Conservation (phyloP, 106 monocot species). For the Dendrobium chrysotoxum region DNA sequence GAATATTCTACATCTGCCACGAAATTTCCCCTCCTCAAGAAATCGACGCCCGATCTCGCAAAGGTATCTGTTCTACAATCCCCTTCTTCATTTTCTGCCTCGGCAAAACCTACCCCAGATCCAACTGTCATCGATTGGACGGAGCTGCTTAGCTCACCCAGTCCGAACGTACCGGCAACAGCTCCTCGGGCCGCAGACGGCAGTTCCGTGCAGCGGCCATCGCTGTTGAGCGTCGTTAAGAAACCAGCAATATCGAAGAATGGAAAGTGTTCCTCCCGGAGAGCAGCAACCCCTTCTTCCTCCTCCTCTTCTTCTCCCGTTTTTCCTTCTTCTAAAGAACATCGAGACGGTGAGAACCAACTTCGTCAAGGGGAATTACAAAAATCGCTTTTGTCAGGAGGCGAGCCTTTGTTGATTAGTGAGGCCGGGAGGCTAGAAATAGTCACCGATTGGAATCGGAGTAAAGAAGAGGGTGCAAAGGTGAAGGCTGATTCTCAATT, state of each 20-base stretch:
- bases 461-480: neutral
- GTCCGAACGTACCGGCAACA: slow-evolving; percentile 1
- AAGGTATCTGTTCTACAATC: neutral
- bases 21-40: neutral
- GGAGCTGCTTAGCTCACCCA: slow-evolving; percentile 53
- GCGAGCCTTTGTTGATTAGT: neutral
- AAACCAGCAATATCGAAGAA: slow-evolving; percentile 3
- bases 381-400: neutral
- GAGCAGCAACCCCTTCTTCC: neutral
- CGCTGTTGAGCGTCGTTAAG: slow-evolving; percentile 11
- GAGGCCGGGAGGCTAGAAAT: neutral
- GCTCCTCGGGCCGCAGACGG: neutral
- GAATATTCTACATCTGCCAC: neutral
- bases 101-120: neutral
- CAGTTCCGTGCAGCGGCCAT: neutral
- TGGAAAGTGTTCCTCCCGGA: neutral
- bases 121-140: slow-evolving; percentile 65
- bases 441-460: neutral
- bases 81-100: neutral
- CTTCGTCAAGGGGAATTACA: neutral
- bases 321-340: neutral
- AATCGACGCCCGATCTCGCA: neutral
- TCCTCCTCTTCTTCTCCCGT: neutral
- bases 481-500: neutral
- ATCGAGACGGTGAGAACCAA: neutral